These are phyloP conservation scores for Leucogyrophana mollusca DNA, from an alignment of 768 basidiomycete species.

Conservation along the genomic window DNA sequence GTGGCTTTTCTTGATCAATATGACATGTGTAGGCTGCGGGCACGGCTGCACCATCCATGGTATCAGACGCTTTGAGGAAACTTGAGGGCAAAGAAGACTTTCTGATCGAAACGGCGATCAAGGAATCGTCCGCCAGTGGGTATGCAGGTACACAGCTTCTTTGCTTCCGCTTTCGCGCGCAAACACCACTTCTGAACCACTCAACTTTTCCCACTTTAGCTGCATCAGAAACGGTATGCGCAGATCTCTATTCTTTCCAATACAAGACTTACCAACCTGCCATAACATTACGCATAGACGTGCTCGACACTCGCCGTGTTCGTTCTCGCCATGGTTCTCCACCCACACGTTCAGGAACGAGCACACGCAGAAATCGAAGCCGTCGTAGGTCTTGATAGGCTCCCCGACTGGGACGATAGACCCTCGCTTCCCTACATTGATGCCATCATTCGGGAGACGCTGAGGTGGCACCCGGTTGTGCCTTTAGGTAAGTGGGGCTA, in stretches of 20 bases:
- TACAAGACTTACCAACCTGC: too few species aligned
- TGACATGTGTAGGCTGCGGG: conserved; percentile 13
- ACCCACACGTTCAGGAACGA: conserved; percentile 21
- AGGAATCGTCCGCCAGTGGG: conserved; percentile 19
- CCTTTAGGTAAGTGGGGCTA: conserved; percentile 10
- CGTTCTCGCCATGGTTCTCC: conserved; percentile 22
- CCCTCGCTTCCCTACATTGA: conserved; percentile 19
- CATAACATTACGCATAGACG: conserved; percentile 14
- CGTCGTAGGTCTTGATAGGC: conserved; percentile 17
- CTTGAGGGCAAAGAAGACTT: conserved; percentile 7
- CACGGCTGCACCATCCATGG: conserved; percentile 21
- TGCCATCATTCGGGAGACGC: conserved; percentile 20
- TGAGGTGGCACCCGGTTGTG: conserved; percentile 20
- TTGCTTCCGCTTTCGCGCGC: not conserved
- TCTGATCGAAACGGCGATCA: conserved; percentile 18
- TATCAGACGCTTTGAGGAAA: conserved; percentile 17
- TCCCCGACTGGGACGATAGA: conserved; percentile 19
- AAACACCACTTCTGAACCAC: conserved; percentile 4
- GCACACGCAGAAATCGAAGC: conserved; percentile 18
- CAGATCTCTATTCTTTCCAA: not conserved
- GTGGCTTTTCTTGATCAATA: not conserved
- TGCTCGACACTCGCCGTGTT: conserved; percentile 18
- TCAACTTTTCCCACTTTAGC: conserved; percentile 2
- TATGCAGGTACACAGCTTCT: conserved; percentile 12
- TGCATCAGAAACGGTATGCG: conserved; percentile 22